Conservation (phyloP, 179 eudicot species). For the Spergularia azorica region DNA sequence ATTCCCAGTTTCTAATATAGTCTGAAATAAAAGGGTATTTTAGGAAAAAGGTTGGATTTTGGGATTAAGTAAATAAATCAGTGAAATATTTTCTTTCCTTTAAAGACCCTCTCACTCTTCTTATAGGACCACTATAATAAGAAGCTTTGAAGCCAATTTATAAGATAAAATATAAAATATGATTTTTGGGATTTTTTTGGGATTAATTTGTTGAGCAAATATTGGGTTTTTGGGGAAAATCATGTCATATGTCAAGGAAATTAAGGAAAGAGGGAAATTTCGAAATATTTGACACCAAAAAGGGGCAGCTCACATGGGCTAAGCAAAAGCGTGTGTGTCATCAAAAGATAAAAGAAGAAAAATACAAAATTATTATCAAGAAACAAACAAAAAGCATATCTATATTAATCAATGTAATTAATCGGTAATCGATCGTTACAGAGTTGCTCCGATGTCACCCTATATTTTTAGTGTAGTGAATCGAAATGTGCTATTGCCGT, state of each 20-base stretch:
- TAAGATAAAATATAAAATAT: slow-evolving; percentile 5
- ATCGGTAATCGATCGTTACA: no score
- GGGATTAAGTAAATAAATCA: not conserved
- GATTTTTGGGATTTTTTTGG: slow-evolving; percentile 7
- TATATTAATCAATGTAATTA: no score
- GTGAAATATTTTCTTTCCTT: slow-evolving; percentile 28
- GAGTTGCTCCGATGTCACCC: no score
- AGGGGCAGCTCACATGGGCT: slow-evolving; percentile 52
- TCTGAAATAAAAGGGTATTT: slow-evolving; percentile 4
- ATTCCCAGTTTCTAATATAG: slow-evolving; percentile 8
- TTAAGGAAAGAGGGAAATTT: not conserved
- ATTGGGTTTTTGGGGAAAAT: not conserved
- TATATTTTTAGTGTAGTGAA: no score
- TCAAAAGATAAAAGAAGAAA: not conserved
- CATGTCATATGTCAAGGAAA: not conserved
- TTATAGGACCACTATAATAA: slow-evolving; percentile 18
- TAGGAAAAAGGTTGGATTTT: slow-evolving; percentile 10
- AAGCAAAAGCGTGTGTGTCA: slow-evolving; percentile 26
- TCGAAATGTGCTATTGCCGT: no score
- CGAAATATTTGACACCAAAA: slow-evolving; percentile 27
- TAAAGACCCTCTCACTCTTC: not conserved
- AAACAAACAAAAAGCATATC: not conserved
- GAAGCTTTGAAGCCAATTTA: slow-evolving; percentile 26
- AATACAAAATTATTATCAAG: not conserved
- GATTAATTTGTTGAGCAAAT: not conserved